Base-by-base conservation (phyloP, 2,329 filamentous ascomycete species). In the Dendrostoma leiphaemia region DNA sequence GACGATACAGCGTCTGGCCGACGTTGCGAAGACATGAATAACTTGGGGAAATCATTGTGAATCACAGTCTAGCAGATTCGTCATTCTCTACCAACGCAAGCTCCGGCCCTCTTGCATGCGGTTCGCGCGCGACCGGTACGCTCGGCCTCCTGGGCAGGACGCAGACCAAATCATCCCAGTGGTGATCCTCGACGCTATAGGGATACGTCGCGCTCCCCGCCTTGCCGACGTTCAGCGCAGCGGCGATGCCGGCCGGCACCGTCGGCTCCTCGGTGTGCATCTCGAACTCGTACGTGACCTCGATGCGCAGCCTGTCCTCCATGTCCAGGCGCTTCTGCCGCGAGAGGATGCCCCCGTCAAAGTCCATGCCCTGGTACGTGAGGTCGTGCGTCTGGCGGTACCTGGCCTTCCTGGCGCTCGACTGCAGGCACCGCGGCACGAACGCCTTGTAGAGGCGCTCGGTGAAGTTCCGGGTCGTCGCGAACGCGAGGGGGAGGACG, bases 201-300 rank as follows among this genome's bases (percentile, higher is more conserved):
- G 26, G 47, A 40, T 29, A 49, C 6, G 35, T 12, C 10, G 28
- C 19, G 17, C 26, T 40, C 7, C 35, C 47, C 12, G n/a, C 35
- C 26, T 41, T 49, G 5, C 35, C 29, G 23, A 45, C 15, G 17
- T 29, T 26, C n/a, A 12, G 23, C 13, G 8, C 38, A 48, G 3
- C 41, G 28, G 26, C 1, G 48, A 9, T 3, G 35, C 17, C 15
- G 48, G 31, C 15, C 38, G 34, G 34, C 13, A 37, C 34, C 8
- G 37, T 48, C 6, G 54, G 31, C 4, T 34, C 48, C 15, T 58
- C 54, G 35, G 41, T 37, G 21, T 50, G 54, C n/a, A 58, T 38
- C 48, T 58, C 56, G 19, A 58, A 50, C 48, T 58, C 56, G 10
- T 53, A 55, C 17, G 56, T 58, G 26, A 58, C 56, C 29, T 58